phyloP scores from a whole-genome alignment of 1,284 basidiomycete genomes.

The Leccinum fallax region DNA sequence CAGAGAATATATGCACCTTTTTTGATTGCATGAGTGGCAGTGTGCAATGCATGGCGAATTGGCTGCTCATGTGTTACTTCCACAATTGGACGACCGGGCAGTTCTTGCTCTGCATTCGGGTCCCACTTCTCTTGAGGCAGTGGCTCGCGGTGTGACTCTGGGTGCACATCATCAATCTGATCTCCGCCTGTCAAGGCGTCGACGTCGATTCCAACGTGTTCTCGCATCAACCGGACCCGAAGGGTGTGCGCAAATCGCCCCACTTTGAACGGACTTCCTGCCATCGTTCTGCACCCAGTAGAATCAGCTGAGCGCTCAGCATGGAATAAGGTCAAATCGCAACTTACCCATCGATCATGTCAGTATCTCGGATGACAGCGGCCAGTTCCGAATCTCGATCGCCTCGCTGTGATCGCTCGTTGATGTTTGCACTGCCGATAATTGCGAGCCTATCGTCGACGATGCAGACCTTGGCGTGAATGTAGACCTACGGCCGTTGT shows the following conservation, averaged over 20 bases:
- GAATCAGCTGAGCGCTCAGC: conserved; percentile 1
- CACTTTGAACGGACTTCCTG: conserved; percentile 91
- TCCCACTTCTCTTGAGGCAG: conserved; percentile 71
- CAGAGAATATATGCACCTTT: conserved; percentile 48
- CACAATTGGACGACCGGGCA: conserved; percentile 46
- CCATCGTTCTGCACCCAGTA: conserved; percentile 74
- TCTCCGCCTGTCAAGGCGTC: conserved; percentile 84
- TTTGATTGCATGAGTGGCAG: conserved; percentile 42
- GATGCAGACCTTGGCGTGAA: conserved; percentile 83
- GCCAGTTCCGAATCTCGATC: conserved; percentile 97
- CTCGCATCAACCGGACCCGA: conserved; percentile 92
- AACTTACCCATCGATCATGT: conserved; percentile 87
- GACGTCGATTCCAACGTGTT: conserved; percentile 95
- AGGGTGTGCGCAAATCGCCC: conserved; percentile 96
- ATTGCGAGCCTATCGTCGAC: conserved; percentile 97
- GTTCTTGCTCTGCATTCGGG: conserved; percentile 74
- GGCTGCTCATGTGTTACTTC: conserved; percentile 42
- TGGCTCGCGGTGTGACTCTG: conserved; percentile 52
- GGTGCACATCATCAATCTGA: conserved; percentile 47
- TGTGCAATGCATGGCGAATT: conserved; percentile 39
- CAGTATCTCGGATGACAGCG: conserved; percentile 92
- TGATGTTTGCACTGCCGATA: conserved; percentile 99
- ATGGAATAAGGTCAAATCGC: not conserved
- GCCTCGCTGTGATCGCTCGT: conserved; percentile 93
- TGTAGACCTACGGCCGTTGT: conserved; percentile 69